These are phyloP conservation scores for Thielaviopsis ethacetica DNA, from an alignment of 2,329 filamentous ascomycete genomes.

Conservation along the genomic window DNA sequence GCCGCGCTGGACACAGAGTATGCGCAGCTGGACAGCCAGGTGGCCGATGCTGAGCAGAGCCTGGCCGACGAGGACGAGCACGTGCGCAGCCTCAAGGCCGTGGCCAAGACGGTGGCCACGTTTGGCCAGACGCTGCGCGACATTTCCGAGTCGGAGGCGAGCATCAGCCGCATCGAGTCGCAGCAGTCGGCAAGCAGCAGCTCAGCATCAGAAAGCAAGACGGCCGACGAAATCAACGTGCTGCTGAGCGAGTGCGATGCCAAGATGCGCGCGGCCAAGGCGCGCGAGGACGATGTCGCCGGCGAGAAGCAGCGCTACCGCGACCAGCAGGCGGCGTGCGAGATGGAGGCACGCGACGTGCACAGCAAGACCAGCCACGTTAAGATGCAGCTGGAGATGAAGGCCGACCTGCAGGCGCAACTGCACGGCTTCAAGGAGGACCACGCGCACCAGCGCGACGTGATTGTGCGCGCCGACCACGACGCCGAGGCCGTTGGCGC, in stretches of 20 bases:
- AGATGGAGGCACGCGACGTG: slow-evolving; percentile 62
- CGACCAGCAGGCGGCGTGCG: slow-evolving; percentile 50
- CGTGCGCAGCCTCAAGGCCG: slow-evolving; percentile 56
- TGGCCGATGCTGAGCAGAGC: slow-evolving; percentile 51
- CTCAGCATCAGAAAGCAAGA: slow-evolving; percentile 19
- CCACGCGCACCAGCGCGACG: slow-evolving; percentile 50
- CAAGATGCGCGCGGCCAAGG: slow-evolving; percentile 47
- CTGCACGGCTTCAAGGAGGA: slow-evolving; percentile 58
- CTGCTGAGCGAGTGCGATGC: slow-evolving; percentile 52
- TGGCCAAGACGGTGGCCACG: slow-evolving; percentile 58
- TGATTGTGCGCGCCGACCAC: slow-evolving; percentile 51
- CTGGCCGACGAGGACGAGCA: slow-evolving; percentile 48
- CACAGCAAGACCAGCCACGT: slow-evolving; percentile 55
- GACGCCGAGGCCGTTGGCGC: slow-evolving; percentile 62
- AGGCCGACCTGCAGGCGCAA: slow-evolving; percentile 50
- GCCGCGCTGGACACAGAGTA: slow-evolving; percentile 44
- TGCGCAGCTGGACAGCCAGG: slow-evolving; percentile 38
- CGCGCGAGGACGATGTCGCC: slow-evolving; percentile 46
- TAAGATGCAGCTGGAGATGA: slow-evolving; percentile 65
- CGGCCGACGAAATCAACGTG: slow-evolving; percentile 68
- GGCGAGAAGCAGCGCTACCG: slow-evolving; percentile 56
- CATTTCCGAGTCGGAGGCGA: slow-evolving; percentile 50
- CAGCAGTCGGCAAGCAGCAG: slow-evolving; percentile 48
- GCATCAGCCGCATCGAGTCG: slow-evolving; percentile 58
- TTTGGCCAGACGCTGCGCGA: slow-evolving; percentile 61